Base-by-base conservation (phyloP, 306 rosid genomes). In the Dalbergia cochinchinensis region DNA sequence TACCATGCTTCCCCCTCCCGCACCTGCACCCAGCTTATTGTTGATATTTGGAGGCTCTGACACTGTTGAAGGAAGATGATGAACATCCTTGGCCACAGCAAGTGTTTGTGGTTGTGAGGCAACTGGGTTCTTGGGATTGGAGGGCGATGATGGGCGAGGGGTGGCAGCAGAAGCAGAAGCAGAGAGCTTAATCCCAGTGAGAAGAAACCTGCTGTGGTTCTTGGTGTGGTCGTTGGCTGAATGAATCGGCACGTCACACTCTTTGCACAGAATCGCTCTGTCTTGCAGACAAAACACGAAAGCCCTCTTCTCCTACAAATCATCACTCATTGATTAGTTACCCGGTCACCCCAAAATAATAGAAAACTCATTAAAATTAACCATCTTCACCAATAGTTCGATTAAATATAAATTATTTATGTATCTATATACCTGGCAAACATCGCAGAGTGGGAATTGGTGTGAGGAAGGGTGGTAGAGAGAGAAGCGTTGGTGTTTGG, bases 401-500 rank as follows among this genome's bases (percentile, higher is more conserved):
- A 37, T 37, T 37, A 37, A 26, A 26, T 26, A 26, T 26, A 2
- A 26, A 26, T 26, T 26, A 1, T 26, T 26, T 26, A 26, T 26
- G 31, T 26, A 2, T n/a, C n/a, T n/a, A n/a, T 26, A 1, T 26
- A 91, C 98, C 88, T 67, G 89, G 70, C 99, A 95, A 61, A 95
- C 67, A 73, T 95, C 99, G 65, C 99, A 95, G 66, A 89, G 76
- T 22, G 98, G 90, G 80, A 31, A 64, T 6, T 86, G 86, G 10
- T 78, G 65, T 0, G 96, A 48, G 20, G 89, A 78, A 33, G 87
- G 93, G 75, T 59, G 88, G 50, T 84, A 85, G 64, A 94, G 95
- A 64, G 98, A 90, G 78, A 95, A 89, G 63, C 98, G 98, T 1
- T 85, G 91, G 83, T 95, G 98, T 70, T 93, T 95, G 79, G 98